Evolutionary conservation across 164 flowering plant genomes (phyloP).

Genomic region (Litsea cubeba): DNA sequence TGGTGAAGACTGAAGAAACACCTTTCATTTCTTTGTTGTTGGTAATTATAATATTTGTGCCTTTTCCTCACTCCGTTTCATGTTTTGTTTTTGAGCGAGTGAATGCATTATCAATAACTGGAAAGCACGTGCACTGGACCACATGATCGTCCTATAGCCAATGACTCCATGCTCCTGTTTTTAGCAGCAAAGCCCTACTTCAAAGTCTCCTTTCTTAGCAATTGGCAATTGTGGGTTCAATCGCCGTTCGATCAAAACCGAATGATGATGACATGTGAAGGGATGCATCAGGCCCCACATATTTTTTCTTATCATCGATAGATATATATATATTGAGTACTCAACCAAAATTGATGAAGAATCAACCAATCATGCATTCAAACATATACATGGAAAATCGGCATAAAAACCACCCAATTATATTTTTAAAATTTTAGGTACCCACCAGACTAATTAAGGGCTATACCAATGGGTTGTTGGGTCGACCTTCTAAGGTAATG

Average conservation of each 20-base stretch:
- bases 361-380: too few relatives aligned
- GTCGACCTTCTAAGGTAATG: too few relatives aligned
- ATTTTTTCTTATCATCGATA: too few relatives aligned
- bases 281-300: neutral
- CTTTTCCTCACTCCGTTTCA: neutral
- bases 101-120: neutral
- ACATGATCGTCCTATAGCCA: conserved; percentile 8
- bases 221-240: neutral
- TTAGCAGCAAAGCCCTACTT: neutral
- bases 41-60: neutral
- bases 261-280: neutral
- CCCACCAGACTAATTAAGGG: too few relatives aligned
- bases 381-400: too few relatives aligned
- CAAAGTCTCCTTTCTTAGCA: neutral
- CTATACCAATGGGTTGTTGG: too few relatives aligned
- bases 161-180: neutral
- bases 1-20: neutral
- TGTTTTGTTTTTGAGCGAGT: conserved; percentile 1
- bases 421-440: too few relatives aligned
- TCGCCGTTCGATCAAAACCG: neutral
- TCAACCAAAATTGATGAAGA: too few relatives aligned
- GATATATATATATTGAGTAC: too few relatives aligned
- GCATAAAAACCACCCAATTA: too few relatives aligned
- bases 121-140: conserved; percentile 14
- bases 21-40: neutral